A percentile compares a stretch with the other conserved stretches of the same genome.
These are phyloP conservation scores for Komagataea norvegica DNA, from an alignment of 1,139 yeast genomes.

Conservation along the genomic window DNA sequence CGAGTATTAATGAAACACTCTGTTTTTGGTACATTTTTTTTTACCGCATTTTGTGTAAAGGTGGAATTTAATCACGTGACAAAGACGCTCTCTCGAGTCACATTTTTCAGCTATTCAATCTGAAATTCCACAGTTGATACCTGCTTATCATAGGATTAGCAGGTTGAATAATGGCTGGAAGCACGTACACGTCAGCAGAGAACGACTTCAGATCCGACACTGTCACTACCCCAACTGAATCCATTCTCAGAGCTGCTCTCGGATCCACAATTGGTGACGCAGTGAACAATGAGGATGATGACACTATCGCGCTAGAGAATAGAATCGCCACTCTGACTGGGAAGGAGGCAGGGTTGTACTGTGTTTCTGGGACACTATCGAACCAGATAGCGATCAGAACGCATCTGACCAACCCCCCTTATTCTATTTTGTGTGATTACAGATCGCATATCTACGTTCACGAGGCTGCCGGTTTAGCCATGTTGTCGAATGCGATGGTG, in stretches of 20 bases:
- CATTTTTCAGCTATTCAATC: too few species aligned
- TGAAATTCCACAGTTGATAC: too few species aligned
- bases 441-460: constrained; percentile 67
- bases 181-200: constrained; percentile 28
- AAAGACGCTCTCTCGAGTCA: too few species aligned
- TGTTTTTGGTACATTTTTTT: too few species aligned
- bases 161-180: not conserved
- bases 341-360: constrained; percentile 65
- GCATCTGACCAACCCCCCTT: constrained; percentile 69
- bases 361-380: constrained; percentile 75
- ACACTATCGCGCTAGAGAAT: constrained; percentile 53
- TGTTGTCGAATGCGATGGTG: constrained; percentile 81
- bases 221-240: constrained; percentile 80
- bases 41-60: too few species aligned
- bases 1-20: too few species aligned
- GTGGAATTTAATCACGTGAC: too few species aligned
- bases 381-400: constrained; percentile 73
- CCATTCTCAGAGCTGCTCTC: constrained; percentile 61
- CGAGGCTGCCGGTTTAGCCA: constrained; percentile 81
- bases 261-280: constrained; percentile 74
- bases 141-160: too few species aligned
- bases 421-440: constrained; percentile 68
- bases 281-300: constrained; percentile 72
- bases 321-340: constrained; percentile 61
- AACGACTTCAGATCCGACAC: constrained; percentile 82